Conservation (phyloP, 495 filamentous ascomycete genomes). For the Talaromyces wortmannii region DNA sequence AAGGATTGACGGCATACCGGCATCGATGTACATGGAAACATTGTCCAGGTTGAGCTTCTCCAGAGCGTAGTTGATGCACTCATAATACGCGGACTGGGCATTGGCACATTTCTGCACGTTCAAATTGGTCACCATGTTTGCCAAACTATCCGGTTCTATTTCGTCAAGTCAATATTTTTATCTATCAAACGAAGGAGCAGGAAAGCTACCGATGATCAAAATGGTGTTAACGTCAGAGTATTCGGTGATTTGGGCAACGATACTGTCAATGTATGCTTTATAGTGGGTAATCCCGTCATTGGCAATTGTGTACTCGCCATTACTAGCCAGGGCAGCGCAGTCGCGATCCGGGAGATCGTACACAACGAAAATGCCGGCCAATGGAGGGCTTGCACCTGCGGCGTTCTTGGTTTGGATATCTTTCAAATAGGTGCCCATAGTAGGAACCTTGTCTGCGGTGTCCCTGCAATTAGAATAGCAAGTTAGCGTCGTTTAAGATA, state of each 20-base stretch:
- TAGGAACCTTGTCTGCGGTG: constrained; percentile 51
- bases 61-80: constrained; percentile 66
- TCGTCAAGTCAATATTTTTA: constrained; percentile 44
- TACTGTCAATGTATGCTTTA: constrained; percentile 65
- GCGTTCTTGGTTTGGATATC: constrained; percentile 50
- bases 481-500: neutral
- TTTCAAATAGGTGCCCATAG: constrained; percentile 46
- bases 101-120: constrained; percentile 55
- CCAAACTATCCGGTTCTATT: constrained; percentile 69
- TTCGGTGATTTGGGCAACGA: constrained; percentile 17
- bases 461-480: constrained; percentile 40
- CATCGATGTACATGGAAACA: constrained; percentile 79
- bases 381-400: constrained; percentile 39
- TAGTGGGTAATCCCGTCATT: constrained; percentile 53
- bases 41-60: constrained; percentile 66
- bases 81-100: constrained; percentile 56
- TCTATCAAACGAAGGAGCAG: constrained; percentile 21
- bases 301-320: constrained; percentile 64
- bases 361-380: constrained; percentile 55
- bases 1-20: constrained; percentile 38
- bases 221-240: constrained; percentile 25
- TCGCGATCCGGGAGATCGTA: constrained; percentile 76
- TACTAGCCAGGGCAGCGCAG: constrained; percentile 69
- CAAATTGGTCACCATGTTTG: constrained; percentile 75
- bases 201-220: constrained; percentile 50